Evolutionary conservation across 495 filamentous ascomycete species (phyloP), one percentile per base, ranked within the genome.

Genomic region (Trichoderma erinaceum): DNA sequence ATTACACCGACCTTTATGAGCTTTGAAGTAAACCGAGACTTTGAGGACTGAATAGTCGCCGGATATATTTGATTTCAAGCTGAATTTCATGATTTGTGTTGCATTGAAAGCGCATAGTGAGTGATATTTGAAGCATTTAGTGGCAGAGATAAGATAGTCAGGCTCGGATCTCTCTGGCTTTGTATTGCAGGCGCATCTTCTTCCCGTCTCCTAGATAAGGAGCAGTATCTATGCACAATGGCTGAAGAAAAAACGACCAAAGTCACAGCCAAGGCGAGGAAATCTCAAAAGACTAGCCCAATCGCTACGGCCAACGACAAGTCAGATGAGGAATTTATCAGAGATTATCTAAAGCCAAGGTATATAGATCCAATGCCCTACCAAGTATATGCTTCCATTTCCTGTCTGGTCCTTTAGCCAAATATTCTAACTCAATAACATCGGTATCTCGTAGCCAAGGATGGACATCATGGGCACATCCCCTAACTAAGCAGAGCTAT

Each of bases 381-480:
- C 13, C 12, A 35, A 15, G 32, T 15, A 41, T 7, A 35, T 65
- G 25, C 32, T 12, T 35, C 11, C 27, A 16, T n/a, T 13, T 27
- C 0, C 35, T 44, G 0, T 18, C 10, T 0, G 1, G 13, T 0
- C 13, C 18, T 16, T 46, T 12, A 46, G 18, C 12, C 0, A 11
- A 52, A 11, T 52, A 7, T 52, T 1, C 23, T 38, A 32, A 15
- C 41, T 48, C 21, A n/a, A 67, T 43, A 32, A 25, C 23, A 21
- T 18, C 2, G 5, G 35, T 29, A 0, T 65, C 16, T 43, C 3
- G 69, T 52, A 74, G 72, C n/a, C 68, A 74, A 21, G 67, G 76
- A 35, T 85, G 81, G 82, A 67, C 71, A 4, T 73, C 77, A 56
- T 83, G 80, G 81, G 73, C 68, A n/a, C 79, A 83, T 69, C 80